These are phyloP conservation scores for Avena insularis DNA, from an alignment of 176 grass and related monocot species.

Conservation along the genomic window DNA sequence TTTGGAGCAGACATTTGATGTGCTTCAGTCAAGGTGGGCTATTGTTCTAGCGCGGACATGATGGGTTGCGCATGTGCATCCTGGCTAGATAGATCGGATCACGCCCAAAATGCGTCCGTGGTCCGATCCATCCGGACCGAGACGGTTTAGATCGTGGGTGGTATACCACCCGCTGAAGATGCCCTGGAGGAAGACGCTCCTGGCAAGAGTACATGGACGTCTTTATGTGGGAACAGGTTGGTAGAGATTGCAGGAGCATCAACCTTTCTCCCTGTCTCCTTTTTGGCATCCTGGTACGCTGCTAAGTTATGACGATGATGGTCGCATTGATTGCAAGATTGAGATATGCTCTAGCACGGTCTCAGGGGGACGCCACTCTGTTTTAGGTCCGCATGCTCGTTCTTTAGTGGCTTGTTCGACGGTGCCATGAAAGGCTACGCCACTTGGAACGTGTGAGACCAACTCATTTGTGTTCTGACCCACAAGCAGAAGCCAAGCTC, in stretches of 20 bases:
- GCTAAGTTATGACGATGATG: slow-evolving; percentile 13
- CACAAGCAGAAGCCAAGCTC: neutral
- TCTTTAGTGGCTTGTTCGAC: slow-evolving; percentile 21
- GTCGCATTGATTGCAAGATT: slow-evolving; percentile 30
- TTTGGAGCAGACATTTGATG: too few species aligned
- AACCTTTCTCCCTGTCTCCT: neutral
- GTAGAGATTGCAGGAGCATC: slow-evolving; percentile 36
- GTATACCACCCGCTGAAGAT: too few species aligned
- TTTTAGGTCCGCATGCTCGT: neutral
- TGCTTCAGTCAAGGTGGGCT: too few species aligned
- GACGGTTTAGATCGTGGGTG: too few species aligned
- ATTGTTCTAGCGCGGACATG: too few species aligned
- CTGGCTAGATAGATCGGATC: too few species aligned
- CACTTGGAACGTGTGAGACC: slow-evolving; percentile 11
- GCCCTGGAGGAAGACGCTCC: too few species aligned
- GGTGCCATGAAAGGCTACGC: slow-evolving; percentile 36
- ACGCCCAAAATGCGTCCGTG: too few species aligned
- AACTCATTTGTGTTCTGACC: slow-evolving; percentile 18
- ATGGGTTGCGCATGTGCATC: too few species aligned
- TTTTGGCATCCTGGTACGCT: slow-evolving; percentile 10
- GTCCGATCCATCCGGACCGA: too few species aligned
- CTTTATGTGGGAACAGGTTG: slow-evolving; percentile 55
- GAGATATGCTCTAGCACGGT: slow-evolving; percentile 31
- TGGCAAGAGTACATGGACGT: neutral
- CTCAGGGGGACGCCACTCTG: slow-evolving; percentile 1